Evolutionary conservation across 768 basidiomycete genomes (phyloP).

Genomic region (Mycena olivaceomarginata): DNA sequence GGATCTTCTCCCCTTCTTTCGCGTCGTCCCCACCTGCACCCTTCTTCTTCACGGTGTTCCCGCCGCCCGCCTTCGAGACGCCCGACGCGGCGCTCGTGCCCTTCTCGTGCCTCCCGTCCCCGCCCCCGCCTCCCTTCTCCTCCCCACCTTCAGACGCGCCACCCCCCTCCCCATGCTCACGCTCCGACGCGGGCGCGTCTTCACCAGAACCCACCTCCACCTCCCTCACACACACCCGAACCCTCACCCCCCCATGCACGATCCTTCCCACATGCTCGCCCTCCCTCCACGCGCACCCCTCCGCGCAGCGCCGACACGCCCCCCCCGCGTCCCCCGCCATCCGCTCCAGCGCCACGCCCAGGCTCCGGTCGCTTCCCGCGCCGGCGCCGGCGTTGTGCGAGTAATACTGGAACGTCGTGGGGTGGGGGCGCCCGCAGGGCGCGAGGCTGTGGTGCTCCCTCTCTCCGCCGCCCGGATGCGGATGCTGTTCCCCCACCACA

Average conservation of each 20-base stretch:
- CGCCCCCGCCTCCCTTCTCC: not conserved
- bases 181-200: no score
- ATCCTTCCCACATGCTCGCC: slow-evolving; percentile 59
- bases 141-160: slow-evolving; percentile 40
- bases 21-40: not conserved
- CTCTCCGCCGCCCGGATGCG: no score
- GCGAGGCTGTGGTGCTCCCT: slow-evolving; percentile 37
- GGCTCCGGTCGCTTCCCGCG: slow-evolving; percentile 53
- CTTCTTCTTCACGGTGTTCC: not conserved
- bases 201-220: not conserved
- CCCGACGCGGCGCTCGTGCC: not conserved
- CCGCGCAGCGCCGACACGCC: slow-evolving; percentile 10
- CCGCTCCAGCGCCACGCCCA: slow-evolving; percentile 66
- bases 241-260: slow-evolving; percentile 57
- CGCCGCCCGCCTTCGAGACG: not conserved
- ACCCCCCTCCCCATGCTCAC: not conserved
- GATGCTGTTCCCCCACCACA: no score
- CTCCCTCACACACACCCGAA: slow-evolving; percentile 47
- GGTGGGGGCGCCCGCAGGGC: slow-evolving; percentile 67
- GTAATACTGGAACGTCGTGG: slow-evolving; percentile 73
- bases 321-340: slow-evolving; percentile 45
- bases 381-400: slow-evolving; percentile 49
- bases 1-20: slow-evolving; percentile 53
- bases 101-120: not conserved
- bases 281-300: slow-evolving; percentile 45